Base-by-base conservation (phyloP, 169 alveolate genomes). In the Plasmodium inui region DNA sequence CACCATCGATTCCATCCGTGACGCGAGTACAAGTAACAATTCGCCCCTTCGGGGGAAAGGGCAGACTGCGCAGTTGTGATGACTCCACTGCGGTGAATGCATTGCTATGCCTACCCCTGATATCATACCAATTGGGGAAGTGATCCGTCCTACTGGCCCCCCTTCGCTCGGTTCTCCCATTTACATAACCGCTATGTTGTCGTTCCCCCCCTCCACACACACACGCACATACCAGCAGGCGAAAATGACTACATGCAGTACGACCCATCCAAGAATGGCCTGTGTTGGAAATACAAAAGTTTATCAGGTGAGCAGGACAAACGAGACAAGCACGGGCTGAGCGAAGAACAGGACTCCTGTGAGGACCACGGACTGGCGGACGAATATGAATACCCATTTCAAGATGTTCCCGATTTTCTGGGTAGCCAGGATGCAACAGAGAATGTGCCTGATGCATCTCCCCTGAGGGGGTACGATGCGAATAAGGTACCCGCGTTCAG, bases 1-100 rank as follows among this genome's bases (percentile, higher is more conserved):
- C 41, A 89, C 90, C 46, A 61, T 89, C 73, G 88, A 80, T 80
- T 89, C 94, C 28, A 39, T 86, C 26, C 83, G 93, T 22, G 81
- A 30, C 53, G 19, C 70, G 19, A 55, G 67, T 53, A 26, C 82
- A 2, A 76, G 93, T 86, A 86, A 41, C 26, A 55, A 1, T 22
- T 70, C 28, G 41, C 50, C 41, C 26, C 74, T 61, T 61, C 19
- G 26, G 14, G 32, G 74, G 22, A 61, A 14, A 19, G 14, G 14
- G 2, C 32, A 5, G 3, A 19, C 26, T 0, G 14, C 34, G 32
- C 34, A 44, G 55, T 44, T 44, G 55, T 12, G n/a, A 44, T 44
- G 55, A 41, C 53, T 41, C 17, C 53, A 2, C 53, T 41, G 53
- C 53, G 53, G 46, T 32, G 39, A 32, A 32, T 32, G 39, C 39